These are phyloP conservation scores for Narthecium ossifragum DNA, from an alignment of 106 monocot genomes.

Conservation along the genomic window DNA sequence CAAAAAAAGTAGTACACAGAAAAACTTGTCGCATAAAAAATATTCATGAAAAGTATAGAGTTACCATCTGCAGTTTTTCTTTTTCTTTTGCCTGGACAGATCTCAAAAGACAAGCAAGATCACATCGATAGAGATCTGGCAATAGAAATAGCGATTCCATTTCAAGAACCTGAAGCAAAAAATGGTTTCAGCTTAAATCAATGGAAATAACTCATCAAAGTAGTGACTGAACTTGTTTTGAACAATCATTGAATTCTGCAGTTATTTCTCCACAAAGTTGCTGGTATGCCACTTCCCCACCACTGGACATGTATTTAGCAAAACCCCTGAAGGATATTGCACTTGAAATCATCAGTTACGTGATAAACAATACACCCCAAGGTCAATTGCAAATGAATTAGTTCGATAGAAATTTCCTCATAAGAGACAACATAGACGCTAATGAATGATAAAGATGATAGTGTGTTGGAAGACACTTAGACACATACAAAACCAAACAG, in stretches of 20 bases:
- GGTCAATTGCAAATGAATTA: not conserved
- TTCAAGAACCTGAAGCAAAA: conserved; percentile 61
- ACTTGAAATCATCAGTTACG: not conserved
- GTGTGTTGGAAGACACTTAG: not conserved
- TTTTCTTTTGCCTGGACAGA: conserved; percentile 78
- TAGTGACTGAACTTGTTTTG: conserved; percentile 55
- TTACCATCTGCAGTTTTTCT: conserved; percentile 78
- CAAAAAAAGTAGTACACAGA: too few species aligned
- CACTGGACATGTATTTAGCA: conserved; percentile 66
- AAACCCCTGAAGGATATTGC: conserved; percentile 52
- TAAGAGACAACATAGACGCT: too few species aligned
- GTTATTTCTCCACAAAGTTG: conserved; percentile 79
- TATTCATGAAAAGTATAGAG: too few species aligned
- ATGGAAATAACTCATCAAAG: not conserved
- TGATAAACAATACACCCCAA: not conserved
- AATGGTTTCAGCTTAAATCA: not conserved
- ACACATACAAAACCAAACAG: not conserved
- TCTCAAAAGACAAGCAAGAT: conserved; percentile 71
- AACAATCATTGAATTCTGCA: conserved; percentile 89
- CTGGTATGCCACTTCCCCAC: conserved; percentile 73
- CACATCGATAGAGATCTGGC: conserved; percentile 65
- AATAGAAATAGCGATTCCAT: conserved; percentile 63
- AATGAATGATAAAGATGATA: too few species aligned
- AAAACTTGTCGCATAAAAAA: too few species aligned
- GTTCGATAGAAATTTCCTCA: not conserved